These are phyloP conservation scores for Circinella umbellata DNA, from an alignment of 371 early-diverging fungal species.

Conservation along the genomic window DNA sequence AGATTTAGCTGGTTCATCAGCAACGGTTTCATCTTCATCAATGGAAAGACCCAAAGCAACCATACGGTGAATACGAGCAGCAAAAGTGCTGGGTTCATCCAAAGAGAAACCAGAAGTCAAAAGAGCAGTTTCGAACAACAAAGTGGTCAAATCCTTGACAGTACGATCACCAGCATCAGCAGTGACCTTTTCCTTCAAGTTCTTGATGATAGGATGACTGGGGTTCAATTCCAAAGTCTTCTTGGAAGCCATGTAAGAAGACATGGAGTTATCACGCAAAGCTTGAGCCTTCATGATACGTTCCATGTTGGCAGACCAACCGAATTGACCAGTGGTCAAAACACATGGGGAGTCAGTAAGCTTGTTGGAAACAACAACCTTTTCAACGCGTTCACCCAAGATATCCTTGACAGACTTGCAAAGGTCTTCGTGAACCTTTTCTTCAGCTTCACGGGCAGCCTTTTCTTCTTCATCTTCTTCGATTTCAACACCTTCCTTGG, in stretches of 20 bases:
- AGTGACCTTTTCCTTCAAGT: conserved; percentile 87
- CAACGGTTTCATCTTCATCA: conserved; percentile 71
- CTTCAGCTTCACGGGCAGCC: conserved; percentile 87
- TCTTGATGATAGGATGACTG: conserved; percentile 90
- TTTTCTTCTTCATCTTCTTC: conserved; percentile 97
- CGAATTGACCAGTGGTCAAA: conserved; percentile 97
- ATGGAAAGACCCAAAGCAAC: conserved; percentile 96
- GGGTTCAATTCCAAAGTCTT: conserved; percentile 99
- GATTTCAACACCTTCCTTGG: conserved; percentile 98
- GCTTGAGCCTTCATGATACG: conserved; percentile 99
- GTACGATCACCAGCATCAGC: conserved; percentile 96
- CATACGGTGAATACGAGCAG: conserved; percentile 97
- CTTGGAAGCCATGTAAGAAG: conserved; percentile 97
- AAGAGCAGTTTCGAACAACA: conserved; percentile 94
- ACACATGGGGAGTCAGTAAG: conserved; percentile 96
- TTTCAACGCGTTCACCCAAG: conserved; percentile 98
- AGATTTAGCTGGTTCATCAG: conserved; percentile 45
- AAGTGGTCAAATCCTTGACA: conserved; percentile 92
- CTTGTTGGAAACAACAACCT: conserved; percentile 95
- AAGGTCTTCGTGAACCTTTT: conserved; percentile 83
- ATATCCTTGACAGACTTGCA: conserved; percentile 87
- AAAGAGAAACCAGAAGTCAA: conserved; percentile 97
- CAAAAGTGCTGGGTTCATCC: conserved; percentile 93
- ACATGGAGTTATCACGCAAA: conserved; percentile 95
- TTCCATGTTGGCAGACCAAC: conserved; percentile 99